A percentile compares a stretch with the other conserved stretches of the same genome.
Evolutionary conservation across 192 early-diverging fungal species (phyloP).

Genomic region (Glomus cerebriforme): DNA sequence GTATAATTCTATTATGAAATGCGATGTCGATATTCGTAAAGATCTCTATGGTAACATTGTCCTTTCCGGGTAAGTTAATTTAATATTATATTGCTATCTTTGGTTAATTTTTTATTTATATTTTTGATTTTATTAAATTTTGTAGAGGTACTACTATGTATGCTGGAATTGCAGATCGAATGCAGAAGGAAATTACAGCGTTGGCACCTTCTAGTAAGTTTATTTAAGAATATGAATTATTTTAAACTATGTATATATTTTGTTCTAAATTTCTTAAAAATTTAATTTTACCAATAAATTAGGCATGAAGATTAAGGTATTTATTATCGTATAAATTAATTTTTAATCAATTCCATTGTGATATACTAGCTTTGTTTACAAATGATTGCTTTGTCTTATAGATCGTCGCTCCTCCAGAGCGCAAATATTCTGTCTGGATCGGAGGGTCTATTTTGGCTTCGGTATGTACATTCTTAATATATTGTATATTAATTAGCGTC

Average conservation of each 20-base stretch:
- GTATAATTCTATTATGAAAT: conserved; percentile 97
- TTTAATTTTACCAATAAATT: neutral
- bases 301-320: conserved; percentile 32
- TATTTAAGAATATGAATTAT: conserved; percentile 1
- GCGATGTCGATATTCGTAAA: conserved; percentile 95
- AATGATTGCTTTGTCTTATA: conserved; percentile 56
- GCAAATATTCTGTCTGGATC: conserved; percentile 99
- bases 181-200: conserved; percentile 97
- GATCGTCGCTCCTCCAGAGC: conserved; percentile 97
- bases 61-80: conserved; percentile 64
- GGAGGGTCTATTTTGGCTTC: conserved; percentile 98
- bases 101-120: neutral
- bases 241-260: too few species aligned
- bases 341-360: neutral
- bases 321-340: neutral
- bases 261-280: neutral
- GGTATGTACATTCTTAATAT: neutral
- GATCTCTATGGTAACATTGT: conserved; percentile 97
- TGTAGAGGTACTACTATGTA: conserved; percentile 93
- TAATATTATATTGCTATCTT: neutral
- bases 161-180: conserved; percentile 94
- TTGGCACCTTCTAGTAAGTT: conserved; percentile 94
- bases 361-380: neutral
- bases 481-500: neutral
- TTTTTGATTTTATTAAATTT: conserved; percentile 1